Percentiles rank a stretch among this genome's conserved stretches.
These are phyloP conservation scores for Ambrosia artemisiifolia DNA, from an alignment of 129 eudicot genomes.

Conservation along the genomic window DNA sequence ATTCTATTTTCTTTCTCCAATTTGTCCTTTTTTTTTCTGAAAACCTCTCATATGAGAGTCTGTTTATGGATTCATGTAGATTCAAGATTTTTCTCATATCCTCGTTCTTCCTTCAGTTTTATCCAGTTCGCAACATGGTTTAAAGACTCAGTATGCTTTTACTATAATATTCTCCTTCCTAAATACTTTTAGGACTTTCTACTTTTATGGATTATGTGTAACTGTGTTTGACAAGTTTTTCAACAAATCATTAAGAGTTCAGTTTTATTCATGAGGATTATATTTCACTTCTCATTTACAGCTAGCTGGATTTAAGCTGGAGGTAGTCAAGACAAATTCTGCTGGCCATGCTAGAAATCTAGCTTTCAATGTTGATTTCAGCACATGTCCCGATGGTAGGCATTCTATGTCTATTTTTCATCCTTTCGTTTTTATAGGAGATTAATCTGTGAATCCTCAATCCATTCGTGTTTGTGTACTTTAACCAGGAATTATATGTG, in stretches of 20 bases:
- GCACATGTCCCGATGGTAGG: conserved; percentile 94
- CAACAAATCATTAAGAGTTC: not conserved
- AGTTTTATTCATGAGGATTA: not conserved
- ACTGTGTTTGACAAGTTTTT: not conserved
- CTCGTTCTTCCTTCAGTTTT: not conserved
- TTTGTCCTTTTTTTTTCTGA: not conserved
- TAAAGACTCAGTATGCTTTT: not conserved
- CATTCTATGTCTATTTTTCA: not conserved
- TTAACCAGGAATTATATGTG: conserved; percentile 87
- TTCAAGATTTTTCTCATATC: not conserved
- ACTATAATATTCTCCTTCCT: not conserved
- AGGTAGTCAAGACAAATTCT: conserved; percentile 91
- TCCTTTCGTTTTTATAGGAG: not conserved
- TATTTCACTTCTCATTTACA: conserved; percentile 28
- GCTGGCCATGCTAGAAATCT: conserved; percentile 98
- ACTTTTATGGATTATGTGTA: not conserved
- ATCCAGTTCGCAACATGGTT: not conserved
- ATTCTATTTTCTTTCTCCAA: no score
- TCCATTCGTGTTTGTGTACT: conserved; percentile 17
- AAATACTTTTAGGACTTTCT: not conserved
- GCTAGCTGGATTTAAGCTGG: conserved; percentile 95
- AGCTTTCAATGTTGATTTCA: conserved; percentile 77
- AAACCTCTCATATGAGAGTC: not conserved
- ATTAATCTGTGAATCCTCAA: conserved; percentile 7
- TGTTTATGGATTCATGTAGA: conserved; percentile 4